A percentile compares a stretch with the other conserved stretches of the same genome.
Conservation (phyloP, 2,329 filamentous ascomycete genomes). For the Hirsutella rhossiliensis region DNA sequence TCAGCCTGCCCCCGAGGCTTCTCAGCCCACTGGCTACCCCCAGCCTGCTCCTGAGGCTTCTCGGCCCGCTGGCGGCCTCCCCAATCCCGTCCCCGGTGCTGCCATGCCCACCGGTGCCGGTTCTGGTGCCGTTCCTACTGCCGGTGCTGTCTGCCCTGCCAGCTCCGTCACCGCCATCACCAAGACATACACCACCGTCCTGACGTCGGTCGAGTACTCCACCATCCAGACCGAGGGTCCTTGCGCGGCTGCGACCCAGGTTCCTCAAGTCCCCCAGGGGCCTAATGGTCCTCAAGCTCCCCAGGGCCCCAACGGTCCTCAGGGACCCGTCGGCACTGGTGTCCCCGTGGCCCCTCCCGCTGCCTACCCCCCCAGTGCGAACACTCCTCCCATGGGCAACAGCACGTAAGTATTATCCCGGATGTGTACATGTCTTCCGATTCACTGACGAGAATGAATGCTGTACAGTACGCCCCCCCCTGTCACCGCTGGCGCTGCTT, state of each 20-base stretch:
- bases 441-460: too few relatives aligned
- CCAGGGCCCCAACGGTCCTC: conserved; percentile 4
- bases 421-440: too few relatives aligned
- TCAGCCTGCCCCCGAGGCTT: conserved; percentile 8
- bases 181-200: conserved; percentile 43
- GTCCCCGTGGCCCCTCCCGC: conserved; percentile 24
- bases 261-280: not conserved
- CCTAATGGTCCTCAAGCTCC: not conserved
- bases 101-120: conserved; percentile 3
- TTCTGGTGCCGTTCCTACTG: too few relatives aligned
- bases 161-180: conserved; percentile 38
- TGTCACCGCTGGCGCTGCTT: conserved; percentile 39
- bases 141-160: conserved; percentile 15
- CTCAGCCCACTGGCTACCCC: conserved; percentile 3
- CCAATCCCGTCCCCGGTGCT: not conserved
- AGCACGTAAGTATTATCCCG: conserved; percentile 8
- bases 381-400: conserved; percentile 25
- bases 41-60: not conserved
- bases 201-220: conserved; percentile 41
- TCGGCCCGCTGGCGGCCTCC: not conserved
- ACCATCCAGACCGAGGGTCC: conserved; percentile 31
- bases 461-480: too few relatives aligned
- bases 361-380: conserved; percentile 24
- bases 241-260: conserved; percentile 21
- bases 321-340: not conserved